Percentiles rank a stretch among this genome's conserved stretches.
Evolutionary conservation across 139 green algal species (phyloP).

Genomic region (Chlorella ohadii): DNA sequence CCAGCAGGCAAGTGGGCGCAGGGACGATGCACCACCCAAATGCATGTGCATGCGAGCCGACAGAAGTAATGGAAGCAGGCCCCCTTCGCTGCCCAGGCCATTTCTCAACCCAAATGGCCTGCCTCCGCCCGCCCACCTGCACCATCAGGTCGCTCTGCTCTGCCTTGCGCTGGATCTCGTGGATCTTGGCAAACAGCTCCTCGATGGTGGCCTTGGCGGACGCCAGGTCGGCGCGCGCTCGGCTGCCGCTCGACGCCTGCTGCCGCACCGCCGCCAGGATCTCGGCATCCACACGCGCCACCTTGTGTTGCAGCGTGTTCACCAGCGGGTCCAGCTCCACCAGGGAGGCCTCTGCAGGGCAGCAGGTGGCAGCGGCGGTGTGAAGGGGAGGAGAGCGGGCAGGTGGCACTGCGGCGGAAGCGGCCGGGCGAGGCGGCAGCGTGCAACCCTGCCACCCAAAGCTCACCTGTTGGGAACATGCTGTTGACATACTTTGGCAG

Average conservation of each 20-base stretch:
- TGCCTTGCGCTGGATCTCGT: constrained; percentile 91
- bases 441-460: no score
- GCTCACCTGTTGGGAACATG: constrained; percentile 86
- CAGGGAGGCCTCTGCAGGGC: constrained; percentile 79
- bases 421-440: no score
- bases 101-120: no score
- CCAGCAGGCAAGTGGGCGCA: background rate
- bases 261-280: constrained; percentile 90
- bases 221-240: constrained; percentile 72
- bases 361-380: no score
- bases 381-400: background rate
- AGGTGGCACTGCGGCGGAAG: background rate
- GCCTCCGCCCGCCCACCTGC: constrained; percentile 81
- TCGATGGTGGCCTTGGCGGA: constrained; percentile 74
- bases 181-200: constrained; percentile 83
- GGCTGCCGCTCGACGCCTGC: constrained; percentile 77
- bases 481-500: constrained; percentile 85
- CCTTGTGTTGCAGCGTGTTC: constrained; percentile 76
- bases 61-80: no score
- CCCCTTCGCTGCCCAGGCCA: no score
- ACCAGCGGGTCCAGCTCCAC: constrained; percentile 84
- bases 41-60: background rate
- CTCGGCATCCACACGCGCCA: constrained; percentile 87
- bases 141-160: constrained; percentile 95
- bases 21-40: background rate